phyloP scores from a whole-genome alignment of 1,284 basidiomycete species.

The Ustilago sp. region DNA sequence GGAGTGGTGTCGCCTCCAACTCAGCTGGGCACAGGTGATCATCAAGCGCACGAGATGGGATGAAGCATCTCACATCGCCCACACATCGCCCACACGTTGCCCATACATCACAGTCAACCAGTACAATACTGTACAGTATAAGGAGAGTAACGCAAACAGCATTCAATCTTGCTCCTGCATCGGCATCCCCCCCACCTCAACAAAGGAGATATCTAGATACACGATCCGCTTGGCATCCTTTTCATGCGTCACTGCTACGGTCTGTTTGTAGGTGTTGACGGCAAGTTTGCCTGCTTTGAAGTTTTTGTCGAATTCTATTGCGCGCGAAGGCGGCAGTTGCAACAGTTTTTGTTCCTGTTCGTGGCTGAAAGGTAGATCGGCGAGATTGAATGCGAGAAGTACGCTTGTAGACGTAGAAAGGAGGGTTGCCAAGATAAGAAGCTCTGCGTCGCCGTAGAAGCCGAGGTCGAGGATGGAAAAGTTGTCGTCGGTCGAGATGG shows the following conservation, averaged over 20 bases:
- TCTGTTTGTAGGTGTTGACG: conserved; percentile 45
- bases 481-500: not conserved
- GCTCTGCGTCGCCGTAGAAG: conserved; percentile 30
- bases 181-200: conserved; percentile 16
- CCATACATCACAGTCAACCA: not conserved
- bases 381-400: conserved; percentile 15
- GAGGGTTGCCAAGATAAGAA: conserved; percentile 26
- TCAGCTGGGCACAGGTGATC: no score
- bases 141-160: not conserved
- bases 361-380: conserved; percentile 16
- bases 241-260: conserved; percentile 21
- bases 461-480: conserved; percentile 30
- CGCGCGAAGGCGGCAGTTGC: conserved; percentile 12
- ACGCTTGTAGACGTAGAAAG: conserved; percentile 8
- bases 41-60: no score
- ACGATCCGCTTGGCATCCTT: conserved; percentile 24
- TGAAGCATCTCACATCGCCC: no score
- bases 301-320: conserved; percentile 29
- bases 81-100: no score
- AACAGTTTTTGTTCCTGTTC: not conserved
- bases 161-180: conserved; percentile 28
- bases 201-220: conserved; percentile 32
- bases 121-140: no score
- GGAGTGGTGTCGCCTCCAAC: no score
- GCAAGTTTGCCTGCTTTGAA: conserved; percentile 29